phyloP scores from a whole-genome alignment of 257 asterid species.

The Penstemon barbatus region DNA sequence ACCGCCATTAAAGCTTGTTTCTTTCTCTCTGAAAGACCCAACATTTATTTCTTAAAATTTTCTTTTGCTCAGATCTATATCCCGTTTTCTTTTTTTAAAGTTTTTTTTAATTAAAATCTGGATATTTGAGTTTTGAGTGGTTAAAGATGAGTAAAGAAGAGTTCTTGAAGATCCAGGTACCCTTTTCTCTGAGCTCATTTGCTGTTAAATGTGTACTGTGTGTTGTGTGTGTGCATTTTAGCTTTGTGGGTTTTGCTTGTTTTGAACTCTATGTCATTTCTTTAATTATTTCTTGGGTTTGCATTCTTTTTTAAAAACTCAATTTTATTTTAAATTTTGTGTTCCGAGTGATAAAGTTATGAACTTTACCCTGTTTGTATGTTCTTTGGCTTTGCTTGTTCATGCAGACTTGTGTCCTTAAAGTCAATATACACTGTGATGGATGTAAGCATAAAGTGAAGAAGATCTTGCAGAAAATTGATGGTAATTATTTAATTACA shows the following conservation, averaged over 20 bases:
- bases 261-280: conserved; percentile 11
- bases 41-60: conserved; percentile 19
- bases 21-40: conserved; percentile 29
- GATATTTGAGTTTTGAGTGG: conserved; percentile 27
- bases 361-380: conserved; percentile 43
- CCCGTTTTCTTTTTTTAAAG: conserved; percentile 20
- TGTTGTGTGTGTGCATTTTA: conserved; percentile 27
- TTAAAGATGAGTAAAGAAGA: conserved; percentile 85
- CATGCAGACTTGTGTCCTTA: conserved; percentile 91
- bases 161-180: conserved; percentile 95
- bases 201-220: conserved; percentile 8
- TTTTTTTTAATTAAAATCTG: conserved; percentile 20
- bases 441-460: conserved; percentile 90
- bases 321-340: background rate
- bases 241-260: conserved; percentile 35
- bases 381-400: conserved; percentile 58
- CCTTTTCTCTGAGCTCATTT: conserved; percentile 26
- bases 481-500: conserved; percentile 42
- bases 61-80: conserved; percentile 49
- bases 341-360: conserved; percentile 36
- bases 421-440: conserved; percentile 95
- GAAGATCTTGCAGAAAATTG: conserved; percentile 94
- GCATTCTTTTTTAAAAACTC: background rate
- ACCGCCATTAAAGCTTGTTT: conserved; percentile 36
- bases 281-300: conserved; percentile 20